Evolutionary conservation across 192 early-diverging fungal genomes (phyloP).

Genomic region (Glomus cerebriforme): DNA sequence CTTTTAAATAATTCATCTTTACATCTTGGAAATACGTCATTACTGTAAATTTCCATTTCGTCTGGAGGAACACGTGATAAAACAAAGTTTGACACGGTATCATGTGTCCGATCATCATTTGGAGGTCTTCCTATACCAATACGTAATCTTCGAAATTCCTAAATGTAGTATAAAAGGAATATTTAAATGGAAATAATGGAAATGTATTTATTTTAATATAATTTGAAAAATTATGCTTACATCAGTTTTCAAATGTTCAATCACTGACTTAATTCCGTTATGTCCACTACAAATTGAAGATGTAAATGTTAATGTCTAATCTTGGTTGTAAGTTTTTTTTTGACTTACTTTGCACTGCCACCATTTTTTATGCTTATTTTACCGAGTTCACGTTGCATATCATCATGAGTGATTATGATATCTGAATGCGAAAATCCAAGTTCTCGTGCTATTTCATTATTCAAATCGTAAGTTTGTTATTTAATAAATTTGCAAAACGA

Average conservation of each 20-base stretch:
- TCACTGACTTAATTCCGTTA: conserved; percentile 73
- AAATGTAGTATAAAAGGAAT: neutral
- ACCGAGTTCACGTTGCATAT: conserved; percentile 68
- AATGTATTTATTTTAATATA: neutral
- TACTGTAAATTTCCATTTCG: conserved; percentile 53
- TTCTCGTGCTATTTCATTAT: conserved; percentile 42
- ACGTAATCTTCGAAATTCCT: conserved; percentile 59
- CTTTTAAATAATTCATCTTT: conserved; percentile 23
- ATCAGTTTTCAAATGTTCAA: conserved; percentile 49
- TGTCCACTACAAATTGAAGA: conserved; percentile 52
- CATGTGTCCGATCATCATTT: conserved; percentile 33
- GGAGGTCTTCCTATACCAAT: conserved; percentile 72
- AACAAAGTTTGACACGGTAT: conserved; percentile 60
- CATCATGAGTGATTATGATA: conserved; percentile 71
- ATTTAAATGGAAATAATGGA: neutral
- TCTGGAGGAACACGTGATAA: conserved; percentile 50
- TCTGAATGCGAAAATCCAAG: conserved; percentile 46
- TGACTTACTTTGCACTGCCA: conserved; percentile 62
- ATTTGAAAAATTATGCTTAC: conserved; percentile 29
- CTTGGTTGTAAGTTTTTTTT: neutral
- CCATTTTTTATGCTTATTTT: conserved; percentile 58
- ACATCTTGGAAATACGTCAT: conserved; percentile 33
- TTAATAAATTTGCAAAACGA: neutral
- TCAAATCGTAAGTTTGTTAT: neutral
- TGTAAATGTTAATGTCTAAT: neutral